Evolutionary conservation across 148 eudicot genomes (phyloP), one percentile per base, ranked within the genome.

Genomic region (Simmondsia chinensis): DNA sequence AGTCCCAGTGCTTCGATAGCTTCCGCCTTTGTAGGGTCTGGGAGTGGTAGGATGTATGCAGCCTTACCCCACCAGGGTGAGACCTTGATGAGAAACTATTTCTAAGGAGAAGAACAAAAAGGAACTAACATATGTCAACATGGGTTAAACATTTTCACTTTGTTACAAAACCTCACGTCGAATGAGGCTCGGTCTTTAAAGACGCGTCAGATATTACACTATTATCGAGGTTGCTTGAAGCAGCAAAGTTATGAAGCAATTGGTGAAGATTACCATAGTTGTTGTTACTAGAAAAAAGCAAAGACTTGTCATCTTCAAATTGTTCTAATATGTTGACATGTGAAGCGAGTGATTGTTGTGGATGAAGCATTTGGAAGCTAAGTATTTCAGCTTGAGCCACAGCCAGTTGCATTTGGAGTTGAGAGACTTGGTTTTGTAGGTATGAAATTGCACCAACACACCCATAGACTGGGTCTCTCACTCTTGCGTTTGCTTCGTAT

Each of bases 361-460:
- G n/a, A n/a, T 75, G 87, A 52, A 72, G 96, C 96, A 83, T 83
- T 66, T 77, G 83, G 28, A 79, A 62, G 80, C 81, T 74, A 1
- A 74, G 46, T 29, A 87, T 74, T 69, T 87, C 94, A 2, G 96
- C 76, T 54, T 83, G 80, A 49, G 89, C 94, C 19, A 80, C 62
- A 5, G 94, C 79, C 11, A 87, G 64, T 56, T 87, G 94, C 96
- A 75, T 83, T 50, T 87, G 89, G 7, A 87, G 65, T 69, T 87
- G 71, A 4, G 86, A 70, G 0, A 87, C 94, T 61, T 83, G 83
- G 39, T 59, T 77, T 53, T 87, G 94, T n/a, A 87, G 52, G 53
- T 54, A 77, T 4, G 96, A 77, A 10, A 87, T 87, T 8, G 88
- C 89, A 19, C 96, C 96, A 0, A 87, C 96, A 39, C 96, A 87